Conservation (phyloP, 176 grass and related monocot genomes). For the Paspalum notatum region DNA sequence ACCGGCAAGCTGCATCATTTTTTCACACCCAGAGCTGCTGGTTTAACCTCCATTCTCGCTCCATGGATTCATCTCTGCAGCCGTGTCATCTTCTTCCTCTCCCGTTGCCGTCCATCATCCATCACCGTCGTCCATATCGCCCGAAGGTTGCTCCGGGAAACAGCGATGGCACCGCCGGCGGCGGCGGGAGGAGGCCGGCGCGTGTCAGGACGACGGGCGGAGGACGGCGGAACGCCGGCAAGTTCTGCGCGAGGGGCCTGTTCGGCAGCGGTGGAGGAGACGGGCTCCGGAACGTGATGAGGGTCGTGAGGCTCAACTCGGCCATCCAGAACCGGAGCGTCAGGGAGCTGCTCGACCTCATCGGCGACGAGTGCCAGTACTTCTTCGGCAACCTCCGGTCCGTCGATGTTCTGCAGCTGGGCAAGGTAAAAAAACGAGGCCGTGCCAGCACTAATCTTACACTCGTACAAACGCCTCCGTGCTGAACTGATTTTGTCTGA, state of each 20-base stretch:
- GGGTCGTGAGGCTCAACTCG: slow-evolving; percentile 60
- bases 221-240: background rate
- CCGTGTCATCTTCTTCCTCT: background rate
- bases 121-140: background rate
- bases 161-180: background rate
- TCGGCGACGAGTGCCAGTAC: slow-evolving; percentile 60
- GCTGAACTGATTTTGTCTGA: background rate
- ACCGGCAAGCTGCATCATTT: background rate
- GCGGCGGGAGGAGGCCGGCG: background rate
- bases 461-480: background rate
- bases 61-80: slow-evolving; percentile 37
- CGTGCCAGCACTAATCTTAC: background rate
- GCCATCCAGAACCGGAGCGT: slow-evolving; percentile 76
- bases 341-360: slow-evolving; percentile 57
- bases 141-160: background rate
- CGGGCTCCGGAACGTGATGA: slow-evolving; percentile 47
- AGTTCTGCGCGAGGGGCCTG: slow-evolving; percentile 1
- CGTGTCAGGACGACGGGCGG: background rate
- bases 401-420: slow-evolving; percentile 15
- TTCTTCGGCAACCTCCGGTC: slow-evolving; percentile 26
- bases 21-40: background rate
- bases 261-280: slow-evolving; percentile 44
- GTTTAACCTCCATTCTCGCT: no score
- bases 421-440: slow-evolving; percentile 51
- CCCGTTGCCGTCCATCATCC: background rate